Conservation (phyloP, 805 yeast genomes). For the Candida nonsorbophila region DNA sequence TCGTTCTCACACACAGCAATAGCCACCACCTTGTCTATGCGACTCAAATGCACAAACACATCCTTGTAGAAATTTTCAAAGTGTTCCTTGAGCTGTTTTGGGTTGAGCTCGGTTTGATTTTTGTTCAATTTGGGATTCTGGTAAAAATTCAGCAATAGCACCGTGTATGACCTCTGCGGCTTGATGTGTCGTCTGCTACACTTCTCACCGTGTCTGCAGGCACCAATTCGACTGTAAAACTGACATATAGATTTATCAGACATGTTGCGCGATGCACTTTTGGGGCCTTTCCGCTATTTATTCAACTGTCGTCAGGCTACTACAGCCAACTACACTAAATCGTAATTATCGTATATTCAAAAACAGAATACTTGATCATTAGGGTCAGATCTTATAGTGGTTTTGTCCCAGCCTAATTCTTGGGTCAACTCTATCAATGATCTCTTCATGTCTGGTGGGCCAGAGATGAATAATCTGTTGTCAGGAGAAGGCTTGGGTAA, state of each 20-base stretch:
- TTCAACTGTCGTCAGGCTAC: not conserved
- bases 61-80: constrained; percentile 69
- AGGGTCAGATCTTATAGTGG: constrained; percentile 41
- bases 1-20: constrained; percentile 78
- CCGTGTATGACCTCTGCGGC: constrained; percentile 61
- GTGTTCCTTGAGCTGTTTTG: constrained; percentile 35
- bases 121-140: constrained; percentile 50
- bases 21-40: constrained; percentile 48
- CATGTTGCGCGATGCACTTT: constrained; percentile 1
- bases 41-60: constrained; percentile 56
- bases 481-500: constrained; percentile 46
- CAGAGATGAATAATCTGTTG: constrained; percentile 65
- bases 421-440: constrained; percentile 44
- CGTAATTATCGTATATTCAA: constrained; percentile 12
- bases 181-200: constrained; percentile 70
- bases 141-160: constrained; percentile 60
- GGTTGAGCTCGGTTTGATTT: constrained; percentile 26
- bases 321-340: not conserved
- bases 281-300: not conserved
- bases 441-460: constrained; percentile 67
- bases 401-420: constrained; percentile 59
- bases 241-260: constrained; percentile 27
- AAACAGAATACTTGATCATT: constrained; percentile 57
- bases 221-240: constrained; percentile 80
- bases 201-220: constrained; percentile 88